phyloP scores from a whole-genome alignment of 257 asterid species.

The Perilla frutescens region DNA sequence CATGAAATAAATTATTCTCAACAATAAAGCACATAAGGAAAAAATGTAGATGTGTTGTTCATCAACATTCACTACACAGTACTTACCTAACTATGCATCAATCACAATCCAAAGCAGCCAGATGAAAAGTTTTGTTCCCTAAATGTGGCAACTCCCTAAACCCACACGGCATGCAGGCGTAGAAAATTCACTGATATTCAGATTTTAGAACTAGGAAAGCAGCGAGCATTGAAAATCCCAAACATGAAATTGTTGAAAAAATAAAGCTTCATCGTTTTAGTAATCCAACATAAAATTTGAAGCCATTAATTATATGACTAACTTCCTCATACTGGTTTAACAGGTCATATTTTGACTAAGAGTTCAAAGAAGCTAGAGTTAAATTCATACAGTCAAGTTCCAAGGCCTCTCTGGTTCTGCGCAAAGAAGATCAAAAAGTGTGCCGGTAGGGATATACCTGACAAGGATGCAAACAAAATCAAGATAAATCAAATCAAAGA shows the following conservation, averaged over 20 bases:
- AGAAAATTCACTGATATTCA: neutral
- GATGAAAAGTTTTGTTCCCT: too few relatives aligned
- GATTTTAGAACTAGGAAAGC: slow-evolving; percentile 21
- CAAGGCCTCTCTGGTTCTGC: slow-evolving; percentile 97
- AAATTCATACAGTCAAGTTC: slow-evolving; percentile 76
- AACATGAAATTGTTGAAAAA: neutral
- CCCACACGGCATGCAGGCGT: neutral
- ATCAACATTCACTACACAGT: too few relatives aligned
- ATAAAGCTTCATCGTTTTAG: slow-evolving; percentile 10
- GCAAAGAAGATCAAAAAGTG: slow-evolving; percentile 93
- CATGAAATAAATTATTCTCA: too few relatives aligned
- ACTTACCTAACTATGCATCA: too few relatives aligned
- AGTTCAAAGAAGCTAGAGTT: slow-evolving; percentile 26
- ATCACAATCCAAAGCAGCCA: too few relatives aligned
- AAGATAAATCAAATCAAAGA: slow-evolving; percentile 32
- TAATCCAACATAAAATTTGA: slow-evolving; percentile 28
- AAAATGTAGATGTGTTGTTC: too few relatives aligned
- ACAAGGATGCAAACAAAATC: slow-evolving; percentile 34
- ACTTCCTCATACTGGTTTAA: slow-evolving; percentile 8
- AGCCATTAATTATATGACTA: slow-evolving; percentile 29
- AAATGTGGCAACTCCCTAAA: neutral
- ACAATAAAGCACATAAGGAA: too few relatives aligned
- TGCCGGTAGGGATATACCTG: slow-evolving; percentile 97
- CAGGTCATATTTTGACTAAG: slow-evolving; percentile 14
- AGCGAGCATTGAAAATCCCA: slow-evolving; percentile 11